A percentile compares a stretch with the other conserved stretches of the same genome.
Evolutionary conservation across 768 basidiomycete species (phyloP).

Genomic region (Auricularia sp.): DNA sequence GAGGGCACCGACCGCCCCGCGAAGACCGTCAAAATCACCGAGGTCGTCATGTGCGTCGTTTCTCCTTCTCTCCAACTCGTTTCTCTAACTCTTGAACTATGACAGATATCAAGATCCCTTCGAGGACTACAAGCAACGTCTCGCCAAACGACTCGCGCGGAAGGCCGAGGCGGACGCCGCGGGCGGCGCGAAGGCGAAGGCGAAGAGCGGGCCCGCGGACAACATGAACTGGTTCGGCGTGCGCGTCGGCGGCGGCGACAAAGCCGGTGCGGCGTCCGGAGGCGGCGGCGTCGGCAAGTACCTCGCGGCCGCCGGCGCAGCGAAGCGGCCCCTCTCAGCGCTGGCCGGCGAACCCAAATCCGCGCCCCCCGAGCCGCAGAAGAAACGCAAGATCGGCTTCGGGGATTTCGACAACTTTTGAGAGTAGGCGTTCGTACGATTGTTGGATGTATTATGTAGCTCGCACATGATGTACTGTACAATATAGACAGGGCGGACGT

Average conservation of each 20-base stretch:
- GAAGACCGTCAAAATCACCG: conserved; percentile 76
- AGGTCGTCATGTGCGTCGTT: conserved; percentile 67
- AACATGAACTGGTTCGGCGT: conserved; percentile 82
- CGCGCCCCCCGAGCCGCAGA: conserved; percentile 44
- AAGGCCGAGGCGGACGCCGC: conserved; percentile 33
- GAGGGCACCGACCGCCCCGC: conserved; percentile 79
- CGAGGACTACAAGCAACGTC: conserved; percentile 78
- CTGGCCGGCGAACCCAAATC: conserved; percentile 8
- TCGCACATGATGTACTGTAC: background rate
- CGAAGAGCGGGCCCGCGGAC: conserved; percentile 49
- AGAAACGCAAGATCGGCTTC: conserved; percentile 79
- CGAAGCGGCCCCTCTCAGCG: conserved; percentile 14
- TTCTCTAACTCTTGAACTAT: background rate
- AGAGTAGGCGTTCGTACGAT: conserved; percentile 44
- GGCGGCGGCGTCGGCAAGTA: conserved; percentile 68
- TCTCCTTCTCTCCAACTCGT: background rate
- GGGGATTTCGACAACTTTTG: conserved; percentile 57
- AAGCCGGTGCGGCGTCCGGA: conserved; percentile 13
- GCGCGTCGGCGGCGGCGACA: conserved; percentile 48
- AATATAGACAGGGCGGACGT: background rate
- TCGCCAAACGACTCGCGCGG: conserved; percentile 66
- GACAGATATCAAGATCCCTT: conserved; percentile 88
- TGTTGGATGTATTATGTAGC: background rate
- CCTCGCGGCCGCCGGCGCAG: conserved; percentile 43
- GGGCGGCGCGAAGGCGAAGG: conserved; percentile 22